Conservation (phyloP, 2,329 filamentous ascomycete genomes). For the Talaromyces atroroseus region DNA sequence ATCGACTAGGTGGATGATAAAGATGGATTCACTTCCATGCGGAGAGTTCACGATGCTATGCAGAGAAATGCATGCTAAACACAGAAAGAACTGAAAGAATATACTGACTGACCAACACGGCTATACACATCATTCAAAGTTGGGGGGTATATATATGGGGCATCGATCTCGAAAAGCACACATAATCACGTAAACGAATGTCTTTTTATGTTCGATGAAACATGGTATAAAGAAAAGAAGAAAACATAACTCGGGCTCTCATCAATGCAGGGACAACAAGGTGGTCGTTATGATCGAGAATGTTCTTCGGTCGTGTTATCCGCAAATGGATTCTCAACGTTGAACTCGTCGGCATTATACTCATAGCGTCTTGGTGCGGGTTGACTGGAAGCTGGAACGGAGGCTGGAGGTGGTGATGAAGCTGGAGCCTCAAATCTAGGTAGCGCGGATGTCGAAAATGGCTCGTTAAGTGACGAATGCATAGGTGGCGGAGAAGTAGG, state of each 20-base stretch:
- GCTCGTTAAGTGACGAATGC: slow-evolving; percentile 1
- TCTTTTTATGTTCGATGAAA: too few species aligned
- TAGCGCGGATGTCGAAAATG: slow-evolving; percentile 13
- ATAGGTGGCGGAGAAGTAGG: background rate
- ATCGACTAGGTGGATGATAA: too few species aligned
- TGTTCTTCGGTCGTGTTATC: slow-evolving; percentile 18
- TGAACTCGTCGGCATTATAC: slow-evolving; percentile 35
- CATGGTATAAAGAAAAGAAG: too few species aligned
- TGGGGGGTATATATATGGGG: background rate
- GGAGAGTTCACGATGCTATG: background rate
- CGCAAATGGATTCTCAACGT: slow-evolving; percentile 39
- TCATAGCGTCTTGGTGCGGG: slow-evolving; percentile 20
- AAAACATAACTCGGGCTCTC: too few species aligned
- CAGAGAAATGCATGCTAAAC: background rate
- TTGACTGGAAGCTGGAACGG: background rate
- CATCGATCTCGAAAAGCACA: background rate
- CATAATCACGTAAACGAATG: background rate
- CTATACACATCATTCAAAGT: background rate
- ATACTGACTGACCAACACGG: background rate
- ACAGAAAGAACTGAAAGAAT: too few species aligned
- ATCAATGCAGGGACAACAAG: too few species aligned
- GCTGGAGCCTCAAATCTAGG: background rate
- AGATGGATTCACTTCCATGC: too few species aligned
- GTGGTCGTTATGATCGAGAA: background rate
- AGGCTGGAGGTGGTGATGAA: slow-evolving; percentile 7